Evolutionary conservation across 768 basidiomycete genomes (phyloP).

Genomic region (Lentinula sp.): DNA sequence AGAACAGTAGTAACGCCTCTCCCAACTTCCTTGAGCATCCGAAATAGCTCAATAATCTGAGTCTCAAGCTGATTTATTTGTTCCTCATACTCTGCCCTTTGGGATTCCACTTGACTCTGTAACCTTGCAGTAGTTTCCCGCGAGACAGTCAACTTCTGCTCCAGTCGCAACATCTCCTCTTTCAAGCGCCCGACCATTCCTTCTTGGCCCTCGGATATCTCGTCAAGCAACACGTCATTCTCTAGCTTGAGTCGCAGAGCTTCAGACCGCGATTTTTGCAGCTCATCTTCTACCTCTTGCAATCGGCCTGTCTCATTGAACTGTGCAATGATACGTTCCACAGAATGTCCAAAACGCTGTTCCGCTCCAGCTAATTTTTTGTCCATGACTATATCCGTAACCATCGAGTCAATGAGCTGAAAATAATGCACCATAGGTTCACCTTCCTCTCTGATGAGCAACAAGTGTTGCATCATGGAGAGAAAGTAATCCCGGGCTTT

Average conservation of each 20-base stretch:
- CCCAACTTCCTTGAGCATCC: conserved; percentile 85
- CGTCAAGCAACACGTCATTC: conserved; percentile 78
- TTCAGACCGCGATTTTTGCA: conserved; percentile 57
- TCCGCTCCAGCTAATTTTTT: conserved; percentile 84
- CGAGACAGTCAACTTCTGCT: conserved; percentile 74
- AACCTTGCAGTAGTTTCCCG: conserved; percentile 73
- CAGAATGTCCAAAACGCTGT: conserved; percentile 81
- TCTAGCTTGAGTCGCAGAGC: conserved; percentile 67
- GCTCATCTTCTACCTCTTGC: conserved; percentile 74
- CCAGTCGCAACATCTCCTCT: conserved; percentile 56
- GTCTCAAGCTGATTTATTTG: conserved; percentile 83
- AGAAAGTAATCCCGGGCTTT: conserved; percentile 81
- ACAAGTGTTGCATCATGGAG: conserved; percentile 90
- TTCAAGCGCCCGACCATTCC: conserved; percentile 84
- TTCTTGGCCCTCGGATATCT: conserved; percentile 73
- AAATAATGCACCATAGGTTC: conserved; percentile 82
- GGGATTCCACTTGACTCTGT: conserved; percentile 70
- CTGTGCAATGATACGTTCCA: conserved; percentile 80
- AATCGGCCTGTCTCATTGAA: conserved; percentile 87
- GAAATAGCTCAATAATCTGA: conserved; percentile 90
- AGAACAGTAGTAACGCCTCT: conserved; percentile 71
- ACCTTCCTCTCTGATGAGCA: conserved; percentile 87
- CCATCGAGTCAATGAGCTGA: conserved; percentile 83
- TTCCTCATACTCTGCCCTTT: conserved; percentile 78
- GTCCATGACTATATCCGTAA: conserved; percentile 89